Evolutionary conservation across 192 early-diverging fungal genomes (phyloP).

Genomic region (Physocladia obscura): DNA sequence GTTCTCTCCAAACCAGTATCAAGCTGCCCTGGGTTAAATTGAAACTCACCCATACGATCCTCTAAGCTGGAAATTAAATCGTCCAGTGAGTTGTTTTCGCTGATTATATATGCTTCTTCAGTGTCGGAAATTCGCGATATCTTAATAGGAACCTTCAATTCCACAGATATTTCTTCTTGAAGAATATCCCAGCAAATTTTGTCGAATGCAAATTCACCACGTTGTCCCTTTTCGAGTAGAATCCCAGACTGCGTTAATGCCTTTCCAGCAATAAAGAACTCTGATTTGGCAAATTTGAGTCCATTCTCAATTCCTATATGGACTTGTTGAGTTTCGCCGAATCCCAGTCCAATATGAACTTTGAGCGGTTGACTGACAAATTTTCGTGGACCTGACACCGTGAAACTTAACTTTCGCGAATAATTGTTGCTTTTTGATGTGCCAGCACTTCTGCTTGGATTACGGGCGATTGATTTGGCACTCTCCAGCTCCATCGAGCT

Average conservation of each 20-base stretch:
- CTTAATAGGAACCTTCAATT: neutral
- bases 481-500: neutral
- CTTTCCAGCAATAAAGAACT: slow-evolving; percentile 28
- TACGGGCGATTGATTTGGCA: no score
- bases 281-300: neutral
- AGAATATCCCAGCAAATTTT: neutral
- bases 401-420: neutral
- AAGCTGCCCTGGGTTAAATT: neutral
- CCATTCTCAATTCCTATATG: slow-evolving; percentile 10
- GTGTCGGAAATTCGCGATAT: neutral
- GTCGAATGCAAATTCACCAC: slow-evolving; percentile 17
- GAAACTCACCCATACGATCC: neutral
- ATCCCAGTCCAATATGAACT: slow-evolving; percentile 29
- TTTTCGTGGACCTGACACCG: neutral
- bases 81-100: neutral
- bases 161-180: neutral
- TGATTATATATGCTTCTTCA: neutral
- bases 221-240: neutral
- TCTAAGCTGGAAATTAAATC: neutral
- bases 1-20: neutral
- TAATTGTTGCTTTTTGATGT: neutral
- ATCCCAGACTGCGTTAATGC: slow-evolving; percentile 5
- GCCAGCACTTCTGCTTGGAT: neutral
- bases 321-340: slow-evolving; percentile 1
- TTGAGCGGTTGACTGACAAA: slow-evolving; percentile 16